Conservation (phyloP, 2,329 filamentous ascomycete genomes). For the Dactylellina parvicollis region DNA sequence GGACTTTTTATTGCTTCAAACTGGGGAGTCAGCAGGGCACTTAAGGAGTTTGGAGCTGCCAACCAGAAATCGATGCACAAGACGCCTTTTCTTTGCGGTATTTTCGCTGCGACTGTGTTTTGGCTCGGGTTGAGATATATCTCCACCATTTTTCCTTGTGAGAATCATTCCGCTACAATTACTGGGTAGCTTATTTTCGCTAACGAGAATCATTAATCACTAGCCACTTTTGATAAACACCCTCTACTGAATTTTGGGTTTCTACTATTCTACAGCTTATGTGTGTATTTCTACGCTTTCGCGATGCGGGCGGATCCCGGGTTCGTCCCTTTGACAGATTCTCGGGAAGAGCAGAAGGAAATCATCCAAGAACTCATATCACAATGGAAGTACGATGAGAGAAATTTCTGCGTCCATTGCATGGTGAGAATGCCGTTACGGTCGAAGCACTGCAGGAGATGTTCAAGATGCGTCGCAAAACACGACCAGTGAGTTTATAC, state of each 20-base stretch:
- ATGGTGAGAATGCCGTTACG: constrained; percentile 92
- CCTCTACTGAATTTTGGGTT: constrained; percentile 84
- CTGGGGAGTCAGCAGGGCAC: constrained; percentile 77
- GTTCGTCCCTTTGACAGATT: constrained; percentile 88
- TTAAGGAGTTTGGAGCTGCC: constrained; percentile 78
- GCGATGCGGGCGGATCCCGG: constrained; percentile 91
- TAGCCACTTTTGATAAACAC: constrained; percentile 72
- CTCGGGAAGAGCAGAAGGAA: constrained; percentile 87
- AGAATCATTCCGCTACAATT: constrained; percentile 57
- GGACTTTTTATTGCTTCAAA: constrained; percentile 76
- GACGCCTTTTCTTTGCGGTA: constrained; percentile 92
- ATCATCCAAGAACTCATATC: constrained; percentile 87
- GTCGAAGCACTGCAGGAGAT: constrained; percentile 94
- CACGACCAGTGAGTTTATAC: constrained; percentile 83
- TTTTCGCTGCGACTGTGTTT: constrained; percentile 88
- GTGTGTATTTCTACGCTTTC: constrained; percentile 84
- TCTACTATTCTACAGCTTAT: constrained; percentile 71
- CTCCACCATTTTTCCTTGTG: constrained; percentile 76
- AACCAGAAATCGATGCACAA: constrained; percentile 91
- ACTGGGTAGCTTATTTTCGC: neutral
- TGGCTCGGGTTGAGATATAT: constrained; percentile 81
- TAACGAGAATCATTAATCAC: neutral
- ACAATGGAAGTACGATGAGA: constrained; percentile 89
- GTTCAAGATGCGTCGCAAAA: constrained; percentile 90
- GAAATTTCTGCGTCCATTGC: constrained; percentile 91